Evolutionary conservation across 2,329 filamentous ascomycete genomes (phyloP), one percentile per base, ranked within the genome.

Genomic region (Ascochyta lentis): DNA sequence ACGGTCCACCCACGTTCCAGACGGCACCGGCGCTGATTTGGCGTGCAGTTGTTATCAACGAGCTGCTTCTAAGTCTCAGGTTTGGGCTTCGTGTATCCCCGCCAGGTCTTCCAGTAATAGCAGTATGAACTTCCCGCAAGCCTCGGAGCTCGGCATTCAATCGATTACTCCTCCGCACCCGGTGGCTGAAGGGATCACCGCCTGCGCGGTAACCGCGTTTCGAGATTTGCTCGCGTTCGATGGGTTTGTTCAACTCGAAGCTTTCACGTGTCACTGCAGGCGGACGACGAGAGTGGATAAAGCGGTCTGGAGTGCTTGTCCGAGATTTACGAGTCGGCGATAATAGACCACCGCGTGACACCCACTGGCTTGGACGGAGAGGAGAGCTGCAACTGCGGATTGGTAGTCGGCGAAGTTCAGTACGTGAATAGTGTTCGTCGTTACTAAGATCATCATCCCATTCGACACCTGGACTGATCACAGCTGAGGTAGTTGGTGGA

Each of bases 1-100:
- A 83, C 9, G 85, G 70, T n/a, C 90, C 89, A 24, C 91, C 90
- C 10, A 95, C 86, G 16, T 86, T 85, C 91, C 91, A 96, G 16
- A 94, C 82, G 9, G 87, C 83, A 3, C 89, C 89, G 58, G 81
- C 77, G 71, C 89, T 93, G 58, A 86, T 78, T 69, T 87, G 66
- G 19, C 76, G 75, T 38, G 58, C 45, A 19, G 62, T 60, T 16
- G 56, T n/a, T 6, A 63, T 57, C 15, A 59, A 50, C 10, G 65
- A 64, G 26, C 42, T 65, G n/a, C 63, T 64, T 44, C 72, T 63
- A 37, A 73, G 48, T 27, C 64, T 47, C 4, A 61, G n/a, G 40
- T 59, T 64, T 6, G 52, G 44, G 31, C 62, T 63, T 27, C 65
- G 66, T 27, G 63, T 60, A 40, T 47, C 64, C 8, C 58, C 40